phyloP scores from a whole-genome alignment of 805 yeast species.

The Lachancea nothofagi region DNA sequence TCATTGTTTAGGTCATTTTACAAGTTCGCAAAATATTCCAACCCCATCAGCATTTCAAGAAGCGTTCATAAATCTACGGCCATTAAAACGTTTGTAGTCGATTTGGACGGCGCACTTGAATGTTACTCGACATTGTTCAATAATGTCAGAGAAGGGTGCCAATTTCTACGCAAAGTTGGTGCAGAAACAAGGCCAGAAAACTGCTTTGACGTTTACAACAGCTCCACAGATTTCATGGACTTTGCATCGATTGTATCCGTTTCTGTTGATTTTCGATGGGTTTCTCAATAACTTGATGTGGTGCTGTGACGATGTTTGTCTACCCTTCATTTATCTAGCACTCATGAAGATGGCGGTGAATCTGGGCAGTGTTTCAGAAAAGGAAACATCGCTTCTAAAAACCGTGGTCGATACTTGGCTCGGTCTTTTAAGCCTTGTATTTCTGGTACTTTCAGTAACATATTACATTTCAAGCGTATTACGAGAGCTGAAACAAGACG shows the following conservation, averaged over 20 bases:
- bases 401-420: conserved; percentile 15
- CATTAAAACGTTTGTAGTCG: too few species aligned
- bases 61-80: too few species aligned
- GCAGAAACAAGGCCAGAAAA: conserved; percentile 20
- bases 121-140: not conserved
- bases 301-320: conserved; percentile 24
- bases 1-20: too few species aligned
- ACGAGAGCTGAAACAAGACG: conserved; percentile 18
- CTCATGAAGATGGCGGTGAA: conserved; percentile 16
- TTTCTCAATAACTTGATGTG: conserved; percentile 25
- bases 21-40: too few species aligned
- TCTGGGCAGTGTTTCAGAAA: conserved; percentile 6
- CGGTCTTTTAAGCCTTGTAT: conserved; percentile 18
- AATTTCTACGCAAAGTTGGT: conserved; percentile 10
- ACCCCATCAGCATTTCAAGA: too few species aligned
- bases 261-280: conserved; percentile 25
- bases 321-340: conserved; percentile 25
- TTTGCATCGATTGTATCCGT: conserved; percentile 25
- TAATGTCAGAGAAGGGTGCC: conserved; percentile 4
- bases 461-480: conserved; percentile 22
- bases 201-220: conserved; percentile 19
- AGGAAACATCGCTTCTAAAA: not conserved
- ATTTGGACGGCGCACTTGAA: too few species aligned
- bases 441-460: conserved; percentile 14
- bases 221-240: conserved; percentile 21